Percentiles rank a stretch among this genome's conserved stretches.
Conservation (phyloP, 2,329 filamentous ascomycete genomes). For the Fusarium pseudograminearum region DNA sequence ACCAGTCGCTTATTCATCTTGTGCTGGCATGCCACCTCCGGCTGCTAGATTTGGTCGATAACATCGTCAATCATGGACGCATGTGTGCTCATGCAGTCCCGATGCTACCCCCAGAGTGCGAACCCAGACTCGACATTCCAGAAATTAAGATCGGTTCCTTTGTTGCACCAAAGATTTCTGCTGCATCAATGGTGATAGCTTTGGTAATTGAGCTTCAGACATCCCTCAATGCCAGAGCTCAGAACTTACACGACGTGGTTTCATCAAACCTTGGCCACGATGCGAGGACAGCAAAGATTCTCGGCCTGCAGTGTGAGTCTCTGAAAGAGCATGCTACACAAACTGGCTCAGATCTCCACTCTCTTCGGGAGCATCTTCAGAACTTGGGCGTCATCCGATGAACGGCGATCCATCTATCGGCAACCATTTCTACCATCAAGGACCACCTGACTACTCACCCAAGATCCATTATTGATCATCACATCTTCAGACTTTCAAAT, state of each 20-base stretch:
- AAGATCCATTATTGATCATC: background rate
- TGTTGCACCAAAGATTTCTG: constrained; percentile 50
- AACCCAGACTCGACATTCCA: constrained; percentile 54
- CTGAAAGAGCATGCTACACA: constrained; percentile 39
- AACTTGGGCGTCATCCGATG: constrained; percentile 27
- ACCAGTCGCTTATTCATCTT: constrained; percentile 53
- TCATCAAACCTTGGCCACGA: constrained; percentile 8
- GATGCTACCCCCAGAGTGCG: constrained; percentile 44
- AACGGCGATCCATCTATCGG: background rate
- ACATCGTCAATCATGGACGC: constrained; percentile 48
- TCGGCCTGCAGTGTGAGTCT: constrained; percentile 48
- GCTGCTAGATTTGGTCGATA: constrained; percentile 54
- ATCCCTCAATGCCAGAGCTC: constrained; percentile 35
- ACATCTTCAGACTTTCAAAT: background rate
- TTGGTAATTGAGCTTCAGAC: constrained; percentile 51
- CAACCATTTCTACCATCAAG: background rate
- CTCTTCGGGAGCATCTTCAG: constrained; percentile 20
- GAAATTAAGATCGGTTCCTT: constrained; percentile 58
- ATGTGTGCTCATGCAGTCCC: constrained; percentile 51
- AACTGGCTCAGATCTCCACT: constrained; percentile 33
- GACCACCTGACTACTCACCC: background rate
- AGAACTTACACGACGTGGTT: constrained; percentile 28
- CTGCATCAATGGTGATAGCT: constrained; percentile 51
- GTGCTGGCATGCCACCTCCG: constrained; percentile 55
- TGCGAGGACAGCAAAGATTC: constrained; percentile 38